Evolutionary conservation across 805 yeast genomes (phyloP).

Genomic region (Sungouiella blattae): DNA sequence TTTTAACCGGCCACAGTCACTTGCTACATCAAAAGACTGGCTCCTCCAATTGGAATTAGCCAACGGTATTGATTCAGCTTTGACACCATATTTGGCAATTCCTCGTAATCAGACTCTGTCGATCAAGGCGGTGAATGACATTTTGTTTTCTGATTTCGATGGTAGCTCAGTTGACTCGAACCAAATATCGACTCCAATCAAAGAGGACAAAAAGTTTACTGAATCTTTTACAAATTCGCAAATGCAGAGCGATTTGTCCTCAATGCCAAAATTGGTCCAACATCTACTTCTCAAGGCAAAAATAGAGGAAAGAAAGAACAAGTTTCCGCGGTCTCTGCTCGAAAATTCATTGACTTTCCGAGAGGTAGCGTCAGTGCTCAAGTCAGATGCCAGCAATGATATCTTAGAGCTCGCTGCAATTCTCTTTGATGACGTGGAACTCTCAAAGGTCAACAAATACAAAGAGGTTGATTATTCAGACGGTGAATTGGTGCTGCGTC

Average conservation of each 20-base stretch:
- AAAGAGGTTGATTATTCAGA: constrained; percentile 11
- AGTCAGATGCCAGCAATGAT: constrained; percentile 20
- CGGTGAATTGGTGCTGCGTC: constrained; percentile 12
- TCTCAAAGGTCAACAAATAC: constrained; percentile 3
- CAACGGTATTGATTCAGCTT: constrained; percentile 40
- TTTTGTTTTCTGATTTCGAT: constrained; percentile 48
- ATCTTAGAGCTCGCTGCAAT: constrained; percentile 60
- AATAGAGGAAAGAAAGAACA: constrained; percentile 21
- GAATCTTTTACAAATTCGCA: no score
- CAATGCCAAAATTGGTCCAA: constrained; percentile 14
- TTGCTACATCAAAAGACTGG: constrained; percentile 61
- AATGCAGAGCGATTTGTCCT: background rate
- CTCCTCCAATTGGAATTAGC: constrained; percentile 56
- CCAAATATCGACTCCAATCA: constrained; percentile 23
- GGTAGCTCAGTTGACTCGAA: constrained; percentile 13
- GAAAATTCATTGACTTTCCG: constrained; percentile 15
- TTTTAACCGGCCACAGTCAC: constrained; percentile 40
- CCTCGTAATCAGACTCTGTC: constrained; percentile 16
- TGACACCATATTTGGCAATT: constrained; percentile 27
- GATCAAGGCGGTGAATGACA: constrained; percentile 40
- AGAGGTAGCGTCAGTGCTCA: constrained; percentile 13
- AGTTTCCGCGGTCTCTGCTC: constrained; percentile 22
- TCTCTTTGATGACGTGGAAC: constrained; percentile 41
- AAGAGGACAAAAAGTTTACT: constrained; percentile 3
- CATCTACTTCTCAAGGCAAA: constrained; percentile 21